These are phyloP conservation scores for Xylaria polymorpha DNA, from an alignment of 2,329 filamentous ascomycete genomes.

Conservation along the genomic window DNA sequence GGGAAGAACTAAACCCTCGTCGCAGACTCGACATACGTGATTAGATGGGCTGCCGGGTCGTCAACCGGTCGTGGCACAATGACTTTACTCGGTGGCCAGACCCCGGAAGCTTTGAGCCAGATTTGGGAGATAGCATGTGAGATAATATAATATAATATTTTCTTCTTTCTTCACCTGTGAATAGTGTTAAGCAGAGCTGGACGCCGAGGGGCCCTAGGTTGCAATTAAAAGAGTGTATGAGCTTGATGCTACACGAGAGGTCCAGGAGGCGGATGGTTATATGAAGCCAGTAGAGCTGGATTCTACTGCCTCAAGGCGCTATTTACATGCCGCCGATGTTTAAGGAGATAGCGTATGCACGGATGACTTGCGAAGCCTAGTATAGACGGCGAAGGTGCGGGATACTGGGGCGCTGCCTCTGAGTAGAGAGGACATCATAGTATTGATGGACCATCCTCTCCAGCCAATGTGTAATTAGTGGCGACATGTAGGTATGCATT, in stretches of 20 bases:
- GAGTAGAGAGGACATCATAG: neutral
- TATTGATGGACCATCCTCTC: too few species aligned
- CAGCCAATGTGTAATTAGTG: neutral
- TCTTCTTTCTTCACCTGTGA: neutral
- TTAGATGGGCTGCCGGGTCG: neutral
- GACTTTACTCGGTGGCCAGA: slow-evolving; percentile 6
- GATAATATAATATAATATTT: neutral
- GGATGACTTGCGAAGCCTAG: neutral
- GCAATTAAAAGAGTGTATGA: neutral
- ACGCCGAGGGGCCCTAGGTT: neutral
- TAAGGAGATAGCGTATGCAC: neutral
- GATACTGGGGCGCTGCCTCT: neutral
- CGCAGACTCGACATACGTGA: neutral
- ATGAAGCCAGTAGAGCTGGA: slow-evolving; percentile 25
- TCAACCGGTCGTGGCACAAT: neutral
- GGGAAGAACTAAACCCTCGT: neutral
- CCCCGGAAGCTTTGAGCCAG: neutral
- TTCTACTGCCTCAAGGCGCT: neutral
- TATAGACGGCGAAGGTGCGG: neutral
- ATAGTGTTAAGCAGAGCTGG: slow-evolving; percentile 10
- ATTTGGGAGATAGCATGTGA: slow-evolving; percentile 13
- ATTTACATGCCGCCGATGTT: too few species aligned
- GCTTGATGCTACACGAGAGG: slow-evolving; percentile 12
- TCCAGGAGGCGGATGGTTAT: slow-evolving; percentile 13
- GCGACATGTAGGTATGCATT: neutral